Percentiles rank a stretch among this genome's conserved stretches.
Evolutionary conservation across 1,139 yeast genomes (phyloP).

Genomic region (Saccharomycopsis hybrid): DNA sequence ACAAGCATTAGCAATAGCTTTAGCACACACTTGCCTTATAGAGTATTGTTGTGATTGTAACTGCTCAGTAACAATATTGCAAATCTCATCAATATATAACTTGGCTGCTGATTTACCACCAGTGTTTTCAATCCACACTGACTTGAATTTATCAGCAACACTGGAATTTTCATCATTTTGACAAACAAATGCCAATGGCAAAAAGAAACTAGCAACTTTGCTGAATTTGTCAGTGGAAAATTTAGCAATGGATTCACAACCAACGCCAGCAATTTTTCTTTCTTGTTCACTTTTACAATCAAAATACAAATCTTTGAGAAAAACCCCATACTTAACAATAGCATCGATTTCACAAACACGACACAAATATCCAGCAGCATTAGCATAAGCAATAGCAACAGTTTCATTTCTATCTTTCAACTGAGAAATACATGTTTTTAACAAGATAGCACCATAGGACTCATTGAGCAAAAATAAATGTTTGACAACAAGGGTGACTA

Average conservation of each 20-base stretch:
- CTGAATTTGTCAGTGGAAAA: conserved; percentile 68
- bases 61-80: conserved; percentile 42
- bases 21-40: conserved; percentile 66
- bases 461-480: conserved; percentile 34
- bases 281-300: conserved; percentile 43
- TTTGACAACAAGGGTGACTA: conserved; percentile 51
- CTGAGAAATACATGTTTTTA: conserved; percentile 53
- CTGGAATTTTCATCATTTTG: conserved; percentile 53
- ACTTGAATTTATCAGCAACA: conserved; percentile 42
- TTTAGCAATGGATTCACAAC: conserved; percentile 62
- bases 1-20: conserved; percentile 59
- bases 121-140: conserved; percentile 77
- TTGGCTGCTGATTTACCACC: conserved; percentile 67
- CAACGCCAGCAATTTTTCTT: conserved; percentile 51
- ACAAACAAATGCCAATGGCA: conserved; percentile 79
- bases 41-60: conserved; percentile 55
- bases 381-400: conserved; percentile 69
- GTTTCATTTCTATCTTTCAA: conserved; percentile 67
- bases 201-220: conserved; percentile 52
- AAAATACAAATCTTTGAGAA: conserved; percentile 54
- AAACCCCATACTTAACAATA: conserved; percentile 47
- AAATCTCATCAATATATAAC: conserved; percentile 68
- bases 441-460: conserved; percentile 45
- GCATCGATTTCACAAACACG: conserved; percentile 53
- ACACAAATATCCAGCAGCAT: conserved; percentile 74